phyloP scores from a whole-genome alignment of 202 grass and related monocot species.

The Hordeum pubiflorum region DNA sequence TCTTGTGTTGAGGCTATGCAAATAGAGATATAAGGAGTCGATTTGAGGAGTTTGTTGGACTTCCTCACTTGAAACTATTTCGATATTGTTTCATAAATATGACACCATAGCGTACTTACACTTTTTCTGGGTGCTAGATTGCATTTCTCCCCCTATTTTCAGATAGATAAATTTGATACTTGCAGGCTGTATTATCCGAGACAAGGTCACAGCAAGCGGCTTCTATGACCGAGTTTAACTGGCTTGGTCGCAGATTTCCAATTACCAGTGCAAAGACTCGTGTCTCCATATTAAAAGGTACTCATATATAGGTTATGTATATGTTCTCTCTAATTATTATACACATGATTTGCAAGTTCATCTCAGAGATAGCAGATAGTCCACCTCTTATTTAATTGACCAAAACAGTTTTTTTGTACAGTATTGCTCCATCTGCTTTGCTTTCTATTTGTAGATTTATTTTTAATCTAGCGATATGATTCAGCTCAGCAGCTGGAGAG shows the following conservation, averaged over 20 bases:
- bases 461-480: slow-evolving; percentile 51
- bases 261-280: slow-evolving; percentile 92
- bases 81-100: slow-evolving; percentile 1
- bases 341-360: neutral
- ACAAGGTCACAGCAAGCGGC: slow-evolving; percentile 90
- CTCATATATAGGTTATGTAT: neutral
- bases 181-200: slow-evolving; percentile 89
- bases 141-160: neutral
- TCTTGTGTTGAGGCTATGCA: neutral
- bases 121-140: neutral
- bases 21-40: neutral
- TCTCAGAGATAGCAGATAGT: neutral
- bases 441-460: slow-evolving; percentile 27
- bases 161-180: slow-evolving; percentile 7
- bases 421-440: neutral
- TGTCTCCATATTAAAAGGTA: slow-evolving; percentile 95
- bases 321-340: slow-evolving; percentile 3
- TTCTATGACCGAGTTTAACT: slow-evolving; percentile 89
- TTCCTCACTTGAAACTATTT: neutral
- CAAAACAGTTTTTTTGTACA: neutral
- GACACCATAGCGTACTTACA: neutral
- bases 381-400: neutral
- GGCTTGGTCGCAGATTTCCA: slow-evolving; percentile 83
- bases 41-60: neutral
- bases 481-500: slow-evolving; percentile 98